Percentiles rank a stretch among this genome's conserved stretches.
phyloP scores from a whole-genome alignment of 768 basidiomycete species.

The Dioszegia aurantiaca region DNA sequence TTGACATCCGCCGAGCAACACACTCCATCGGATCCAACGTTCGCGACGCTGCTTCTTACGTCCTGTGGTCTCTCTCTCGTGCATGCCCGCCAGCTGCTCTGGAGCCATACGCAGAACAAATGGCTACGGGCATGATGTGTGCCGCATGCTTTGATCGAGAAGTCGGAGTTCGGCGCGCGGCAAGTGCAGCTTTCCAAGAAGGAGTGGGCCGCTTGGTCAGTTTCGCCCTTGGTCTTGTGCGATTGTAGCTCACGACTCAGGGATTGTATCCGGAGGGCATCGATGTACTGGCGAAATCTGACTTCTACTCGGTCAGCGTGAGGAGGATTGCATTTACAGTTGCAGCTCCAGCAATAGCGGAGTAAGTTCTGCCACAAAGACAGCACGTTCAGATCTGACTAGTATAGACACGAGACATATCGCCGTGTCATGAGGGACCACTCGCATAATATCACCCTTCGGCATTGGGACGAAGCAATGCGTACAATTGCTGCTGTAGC shows the following conservation, averaged over 20 bases:
- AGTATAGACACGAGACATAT: conserved; percentile 71
- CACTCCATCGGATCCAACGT: conserved; percentile 94
- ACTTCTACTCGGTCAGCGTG: conserved; percentile 90
- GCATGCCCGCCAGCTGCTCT: conserved; percentile 58
- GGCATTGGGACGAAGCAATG: conserved; percentile 87
- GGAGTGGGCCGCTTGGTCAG: conserved; percentile 88
- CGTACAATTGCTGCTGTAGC: conserved; percentile 74
- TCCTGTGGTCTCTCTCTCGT: conserved; percentile 89
- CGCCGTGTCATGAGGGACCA: conserved; percentile 67
- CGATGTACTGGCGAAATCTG: conserved; percentile 82
- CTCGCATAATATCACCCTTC: conserved; percentile 67
- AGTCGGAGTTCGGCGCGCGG: conserved; percentile 87
- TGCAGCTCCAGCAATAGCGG: conserved; percentile 80
- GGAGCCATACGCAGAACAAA: conserved; percentile 61
- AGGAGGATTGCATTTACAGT: conserved; percentile 77
- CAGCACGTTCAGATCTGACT: conserved; percentile 2
- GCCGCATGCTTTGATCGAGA: conserved; percentile 89
- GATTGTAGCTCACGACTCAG: conserved; percentile 54
- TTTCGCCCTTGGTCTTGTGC: conserved; percentile 14
- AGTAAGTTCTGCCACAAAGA: conserved; percentile 58
- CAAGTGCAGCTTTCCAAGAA: conserved; percentile 97
- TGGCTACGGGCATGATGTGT: conserved; percentile 71
- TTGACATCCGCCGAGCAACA: conserved; percentile 85
- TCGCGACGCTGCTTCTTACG: conserved; percentile 90
- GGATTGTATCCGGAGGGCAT: conserved; percentile 89